Percentiles rank a stretch among this genome's conserved stretches.
Evolutionary conservation across 352 stramenopile species (phyloP).

Genomic region (Pythium phragmiticola): DNA sequence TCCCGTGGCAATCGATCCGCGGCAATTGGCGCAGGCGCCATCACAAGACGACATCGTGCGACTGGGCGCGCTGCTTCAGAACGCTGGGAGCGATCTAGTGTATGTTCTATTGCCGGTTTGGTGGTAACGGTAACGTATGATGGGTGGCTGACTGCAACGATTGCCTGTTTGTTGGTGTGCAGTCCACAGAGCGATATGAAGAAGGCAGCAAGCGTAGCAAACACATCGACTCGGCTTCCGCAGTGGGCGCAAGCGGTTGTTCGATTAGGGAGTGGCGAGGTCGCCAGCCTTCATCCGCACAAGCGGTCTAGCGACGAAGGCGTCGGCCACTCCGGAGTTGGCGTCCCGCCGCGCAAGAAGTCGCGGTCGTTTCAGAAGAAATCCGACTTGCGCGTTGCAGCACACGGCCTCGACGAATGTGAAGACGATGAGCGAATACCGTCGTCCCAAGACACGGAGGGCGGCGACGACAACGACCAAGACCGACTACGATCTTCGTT

Average conservation of each 20-base stretch:
- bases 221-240: slow-evolving; percentile 26
- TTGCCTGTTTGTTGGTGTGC: not conserved
- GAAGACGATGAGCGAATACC: slow-evolving; percentile 3
- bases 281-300: not conserved
- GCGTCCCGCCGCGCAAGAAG: slow-evolving; percentile 20
- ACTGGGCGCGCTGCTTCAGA: slow-evolving; percentile 40
- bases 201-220: not conserved
- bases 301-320: slow-evolving; percentile 13
- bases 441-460: slow-evolving; percentile 25
- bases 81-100: slow-evolving; percentile 36
- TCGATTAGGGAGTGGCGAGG: slow-evolving; percentile 34
- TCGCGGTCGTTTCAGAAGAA: slow-evolving; percentile 17
- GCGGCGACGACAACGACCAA: slow-evolving; percentile 28
- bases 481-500: slow-evolving; percentile 34
- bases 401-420: slow-evolving; percentile 12
- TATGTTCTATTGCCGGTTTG: slow-evolving; percentile 22
- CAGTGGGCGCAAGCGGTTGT: slow-evolving; percentile 58
- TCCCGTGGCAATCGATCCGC: slow-evolving; percentile 7
- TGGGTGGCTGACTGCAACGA: slow-evolving; percentile 4
- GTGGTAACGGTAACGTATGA: not conserved
- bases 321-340: not conserved
- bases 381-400: slow-evolving; percentile 9
- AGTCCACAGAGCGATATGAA: slow-evolving; percentile 12
- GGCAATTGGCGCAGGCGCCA: slow-evolving; percentile 6
- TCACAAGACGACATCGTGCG: slow-evolving; percentile 31